Conservation (phyloP, 306 rosid species). For the Glycine latifolia region DNA sequence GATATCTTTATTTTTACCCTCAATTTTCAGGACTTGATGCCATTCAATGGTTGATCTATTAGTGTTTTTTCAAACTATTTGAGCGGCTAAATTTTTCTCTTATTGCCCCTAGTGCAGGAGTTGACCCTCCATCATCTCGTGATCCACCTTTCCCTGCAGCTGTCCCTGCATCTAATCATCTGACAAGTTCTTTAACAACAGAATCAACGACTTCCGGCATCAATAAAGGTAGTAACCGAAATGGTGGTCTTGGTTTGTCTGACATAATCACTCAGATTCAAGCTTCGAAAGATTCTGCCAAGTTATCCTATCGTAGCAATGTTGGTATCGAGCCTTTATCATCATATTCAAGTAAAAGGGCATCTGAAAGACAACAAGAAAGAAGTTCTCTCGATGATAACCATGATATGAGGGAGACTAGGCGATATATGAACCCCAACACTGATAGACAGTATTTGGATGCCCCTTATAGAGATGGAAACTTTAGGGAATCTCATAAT, state of each 20-base stretch:
- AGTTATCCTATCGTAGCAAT: conserved; percentile 66
- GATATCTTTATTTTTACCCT: conserved; percentile 41
- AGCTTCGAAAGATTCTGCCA: conserved; percentile 92
- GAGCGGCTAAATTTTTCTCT: conserved; percentile 83
- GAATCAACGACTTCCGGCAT: conserved; percentile 70
- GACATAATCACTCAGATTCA: conserved; percentile 97
- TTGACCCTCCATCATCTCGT: conserved; percentile 99
- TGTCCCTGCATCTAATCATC: conserved; percentile 79
- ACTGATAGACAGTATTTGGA: conserved; percentile 80
- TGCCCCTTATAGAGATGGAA: conserved; percentile 74
- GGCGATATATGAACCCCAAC: conserved; percentile 67
- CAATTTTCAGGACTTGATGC: conserved; percentile 33
- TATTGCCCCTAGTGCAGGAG: conserved; percentile 99
- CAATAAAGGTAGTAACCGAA: conserved; percentile 75
- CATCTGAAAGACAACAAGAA: conserved; percentile 72
- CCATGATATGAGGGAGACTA: conserved; percentile 76
- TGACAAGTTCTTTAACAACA: conserved; percentile 68
- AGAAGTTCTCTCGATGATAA: conserved; percentile 72
- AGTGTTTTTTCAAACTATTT: conserved; percentile 40
- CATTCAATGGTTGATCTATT: conserved; percentile 31
- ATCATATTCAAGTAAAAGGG: conserved; percentile 67
- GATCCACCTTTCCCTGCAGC: conserved; percentile 99
- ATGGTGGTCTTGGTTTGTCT: conserved; percentile 95
- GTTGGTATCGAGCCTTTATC: conserved; percentile 63
- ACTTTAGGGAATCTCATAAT: conserved; percentile 79